Base-by-base conservation (phyloP, 768 basidiomycete species). In the Collybiopsis luxurians region DNA sequence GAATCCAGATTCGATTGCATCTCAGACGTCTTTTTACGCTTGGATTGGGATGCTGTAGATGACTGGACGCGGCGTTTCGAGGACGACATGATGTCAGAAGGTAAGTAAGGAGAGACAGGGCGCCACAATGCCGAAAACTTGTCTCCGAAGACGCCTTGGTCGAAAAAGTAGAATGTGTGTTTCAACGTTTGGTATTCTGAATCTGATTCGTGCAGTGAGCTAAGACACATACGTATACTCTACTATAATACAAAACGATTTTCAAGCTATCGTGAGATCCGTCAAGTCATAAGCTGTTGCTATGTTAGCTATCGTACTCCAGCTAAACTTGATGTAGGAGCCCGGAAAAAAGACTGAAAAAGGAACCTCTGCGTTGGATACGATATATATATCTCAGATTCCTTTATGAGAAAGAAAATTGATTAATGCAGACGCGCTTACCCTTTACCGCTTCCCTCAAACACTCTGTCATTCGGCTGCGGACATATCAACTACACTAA, bases 391-490 rank as follows among this genome's bases (percentile, higher is more conserved):
- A 55, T 55, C 54, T 55, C 23, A 55, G 54, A 55, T 55, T 55
- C 40, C 23, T 26, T 48, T 38, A 38, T 51, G 19, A 39, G 36
- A 51, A 27, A 19, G 38, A 19, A 11, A 40, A 51, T 51, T 51
- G 50, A 51, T 51, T 39, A 51, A 51, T 51, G 31, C 50, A 43
- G 24, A 28, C 40, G 54, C 27, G 31, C 54, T 47, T 55, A 47
- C 45, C 53, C 45, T 55, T 55, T 26, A 55, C 17, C 26, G 23
- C 36, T 38, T 46, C 42, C 43, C 44, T 55, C 44, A 55, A 55
- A 55, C 42, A 31, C 53, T 51, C n/a, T 47, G 50, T 55, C 40
- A 38, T 30, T 55, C 54, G 53, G 53, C 53, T 55, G 53, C 40
- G 43, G 45, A 55, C 45, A 46, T 55, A 43, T 54, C 43, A 51